These are phyloP conservation scores for Byssochlamys sp. DNA, from an alignment of 2,329 filamentous ascomycete genomes.

Conservation along the genomic window DNA sequence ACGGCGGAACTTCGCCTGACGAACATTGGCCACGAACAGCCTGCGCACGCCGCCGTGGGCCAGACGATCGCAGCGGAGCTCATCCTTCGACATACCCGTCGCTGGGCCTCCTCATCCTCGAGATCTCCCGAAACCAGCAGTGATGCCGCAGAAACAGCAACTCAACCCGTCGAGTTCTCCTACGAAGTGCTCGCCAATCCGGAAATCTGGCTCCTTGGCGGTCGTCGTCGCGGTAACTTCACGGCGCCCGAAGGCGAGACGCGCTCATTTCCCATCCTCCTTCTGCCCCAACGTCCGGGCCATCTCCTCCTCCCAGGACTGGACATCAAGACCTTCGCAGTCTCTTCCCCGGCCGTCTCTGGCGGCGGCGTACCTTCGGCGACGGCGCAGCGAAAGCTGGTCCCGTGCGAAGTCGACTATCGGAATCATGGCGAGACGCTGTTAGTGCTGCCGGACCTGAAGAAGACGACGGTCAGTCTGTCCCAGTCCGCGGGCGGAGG, in stretches of 20 bases:
- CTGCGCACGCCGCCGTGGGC: slow-evolving; percentile 33
- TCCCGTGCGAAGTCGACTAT: slow-evolving; percentile 68
- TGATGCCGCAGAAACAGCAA: slow-evolving; percentile 17
- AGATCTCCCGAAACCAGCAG: slow-evolving; percentile 9
- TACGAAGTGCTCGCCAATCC: slow-evolving; percentile 68
- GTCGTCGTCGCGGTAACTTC: slow-evolving; percentile 70
- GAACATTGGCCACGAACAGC: slow-evolving; percentile 14
- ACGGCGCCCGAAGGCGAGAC: slow-evolving; percentile 38
- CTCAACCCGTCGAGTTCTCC: slow-evolving; percentile 56
- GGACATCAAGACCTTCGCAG: slow-evolving; percentile 57
- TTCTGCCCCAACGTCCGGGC: slow-evolving; percentile 72
- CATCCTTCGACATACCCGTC: slow-evolving; percentile 45
- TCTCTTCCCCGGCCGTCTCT: slow-evolving; percentile 6
- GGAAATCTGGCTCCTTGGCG: slow-evolving; percentile 78
- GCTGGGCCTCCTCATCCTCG: slow-evolving; percentile 37
- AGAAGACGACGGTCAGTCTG: slow-evolving; percentile 62
- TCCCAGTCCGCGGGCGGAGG: slow-evolving; percentile 59
- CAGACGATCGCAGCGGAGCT: slow-evolving; percentile 40
- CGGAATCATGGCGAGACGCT: slow-evolving; percentile 69
- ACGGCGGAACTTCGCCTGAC: slow-evolving; percentile 46
- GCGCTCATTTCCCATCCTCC: slow-evolving; percentile 54
- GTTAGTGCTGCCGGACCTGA: slow-evolving; percentile 61
- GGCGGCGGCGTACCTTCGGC: slow-evolving; percentile 1
- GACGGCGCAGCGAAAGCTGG: slow-evolving; percentile 22
- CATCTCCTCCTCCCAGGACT: slow-evolving; percentile 67